Evolutionary conservation across 2,329 filamentous ascomycete genomes (phyloP), one percentile per base, ranked within the genome.

Genomic region (Curvularia eragrostidis): DNA sequence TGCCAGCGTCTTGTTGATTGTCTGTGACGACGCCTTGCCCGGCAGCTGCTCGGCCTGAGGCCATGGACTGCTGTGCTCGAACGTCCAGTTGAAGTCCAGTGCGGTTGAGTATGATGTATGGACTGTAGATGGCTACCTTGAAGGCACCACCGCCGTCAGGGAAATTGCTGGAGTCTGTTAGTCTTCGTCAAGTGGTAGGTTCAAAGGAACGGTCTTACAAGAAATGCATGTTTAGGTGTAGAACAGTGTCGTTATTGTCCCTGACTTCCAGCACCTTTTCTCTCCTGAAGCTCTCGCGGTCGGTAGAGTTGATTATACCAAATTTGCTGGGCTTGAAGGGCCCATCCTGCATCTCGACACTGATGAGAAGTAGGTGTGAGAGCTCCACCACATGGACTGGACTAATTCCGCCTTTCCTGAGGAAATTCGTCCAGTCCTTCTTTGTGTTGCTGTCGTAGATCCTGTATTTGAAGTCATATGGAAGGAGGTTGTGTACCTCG

Each of bases 391-490:
- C 93, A 74, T 99, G 95, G 0, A 99, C 93, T 0, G 96, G 96
- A 74, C 95, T 99, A 55, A 98, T 89, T 13, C 96, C 96, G 24
- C 96, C 95, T 77, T 97, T 98, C 56, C 95, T 88, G 46, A 99
- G 81, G 79, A 99, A 99, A 75, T 99, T 99, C 4, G 92, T 96
- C 95, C 95, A 99, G 75, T 99, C 95, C 75, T 96, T 97, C 82
- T 94, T 96, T 0, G 93, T 97, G 75, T 97, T 96, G 80, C 96
- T 97, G 81, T 99, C 95, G 72, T 98, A 99, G 54, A 99, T 98
- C 54, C 94, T 88, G 76, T 99, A 99, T 78, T 99, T 98, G 86
- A 99, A 99, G 77, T 99, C 95, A 73, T 95, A 98, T 0, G 95
- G 95, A 36, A 99, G 80, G 42, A 99, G 81, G 65, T 99, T 99